A percentile compares a stretch with the other conserved stretches of the same genome.
Evolutionary conservation across 2,329 filamentous ascomycete genomes (phyloP).

Genomic region (Epichloe scottii): DNA sequence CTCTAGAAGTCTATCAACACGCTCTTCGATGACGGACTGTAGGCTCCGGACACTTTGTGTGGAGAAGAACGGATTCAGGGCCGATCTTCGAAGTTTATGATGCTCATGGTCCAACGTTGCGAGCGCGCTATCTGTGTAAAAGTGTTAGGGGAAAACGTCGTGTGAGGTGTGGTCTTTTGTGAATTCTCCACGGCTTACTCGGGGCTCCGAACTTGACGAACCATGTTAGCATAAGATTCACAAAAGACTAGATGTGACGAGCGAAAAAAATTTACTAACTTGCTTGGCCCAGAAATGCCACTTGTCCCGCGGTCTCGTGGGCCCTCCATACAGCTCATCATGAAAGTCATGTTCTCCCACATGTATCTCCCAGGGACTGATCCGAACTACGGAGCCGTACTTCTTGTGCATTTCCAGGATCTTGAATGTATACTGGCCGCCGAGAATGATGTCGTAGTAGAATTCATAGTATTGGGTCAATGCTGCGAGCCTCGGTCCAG

Average conservation of each 20-base stretch:
- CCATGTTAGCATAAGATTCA: background rate
- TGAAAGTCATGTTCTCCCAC: conserved; percentile 26
- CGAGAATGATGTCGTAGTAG: conserved; percentile 30
- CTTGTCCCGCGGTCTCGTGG: conserved; percentile 19
- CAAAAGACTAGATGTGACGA: background rate
- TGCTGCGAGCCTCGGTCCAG: conserved; percentile 26
- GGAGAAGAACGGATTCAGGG: conserved; percentile 26
- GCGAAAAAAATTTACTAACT: conserved; percentile 10
- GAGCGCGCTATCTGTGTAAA: conserved; percentile 18
- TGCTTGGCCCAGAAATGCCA: conserved; percentile 25
- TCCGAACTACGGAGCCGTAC: conserved; percentile 29
- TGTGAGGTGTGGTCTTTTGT: background rate
- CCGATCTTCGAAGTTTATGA: conserved; percentile 21
- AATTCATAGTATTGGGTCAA: conserved; percentile 27
- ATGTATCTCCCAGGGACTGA: conserved; percentile 28
- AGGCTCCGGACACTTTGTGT: conserved; percentile 24
- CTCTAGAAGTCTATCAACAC: conserved; percentile 20
- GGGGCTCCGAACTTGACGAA: conserved; percentile 20
- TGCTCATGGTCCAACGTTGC: conserved; percentile 23
- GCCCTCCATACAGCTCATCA: conserved; percentile 24
- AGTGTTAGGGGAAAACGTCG: conserved; percentile 1
- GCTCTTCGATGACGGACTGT: conserved; percentile 24
- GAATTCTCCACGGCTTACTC: conserved; percentile 11
- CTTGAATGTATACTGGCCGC: conserved; percentile 29
- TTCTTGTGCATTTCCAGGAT: conserved; percentile 27